Percentiles rank a stretch among this genome's conserved stretches.
Conservation (phyloP, 2,329 filamentous ascomycete species). For the Ilyonectria robusta region DNA sequence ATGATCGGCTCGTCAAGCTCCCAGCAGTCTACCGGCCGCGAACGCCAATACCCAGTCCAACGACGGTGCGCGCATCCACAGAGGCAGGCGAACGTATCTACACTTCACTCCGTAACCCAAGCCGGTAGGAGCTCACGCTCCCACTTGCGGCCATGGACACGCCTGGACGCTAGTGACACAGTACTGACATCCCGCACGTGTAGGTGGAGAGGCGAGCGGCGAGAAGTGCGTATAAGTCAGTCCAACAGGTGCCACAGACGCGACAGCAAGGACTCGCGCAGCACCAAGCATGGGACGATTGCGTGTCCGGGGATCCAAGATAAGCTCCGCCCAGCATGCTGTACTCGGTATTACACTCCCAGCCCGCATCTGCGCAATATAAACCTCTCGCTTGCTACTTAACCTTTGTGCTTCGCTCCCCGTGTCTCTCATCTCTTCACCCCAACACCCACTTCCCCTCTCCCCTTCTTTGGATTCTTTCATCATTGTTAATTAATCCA, state of each 20-base stretch:
- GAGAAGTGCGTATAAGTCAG: neutral
- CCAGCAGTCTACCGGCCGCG: no score
- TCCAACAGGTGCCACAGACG: neutral
- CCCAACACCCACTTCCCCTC: neutral
- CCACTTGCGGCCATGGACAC: neutral
- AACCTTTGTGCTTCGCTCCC: conserved; percentile 16
- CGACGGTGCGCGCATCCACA: conserved; percentile 10
- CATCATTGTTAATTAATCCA: neutral
- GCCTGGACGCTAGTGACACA: neutral
- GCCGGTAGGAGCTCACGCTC: conserved; percentile 21
- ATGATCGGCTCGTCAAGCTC: no score
- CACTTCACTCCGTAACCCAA: conserved; percentile 12
- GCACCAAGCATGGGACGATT: neutral
- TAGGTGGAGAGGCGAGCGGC: neutral
- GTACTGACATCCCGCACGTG: neutral
- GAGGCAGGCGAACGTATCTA: neutral
- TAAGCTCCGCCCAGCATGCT: neutral
- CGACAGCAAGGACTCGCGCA: neutral
- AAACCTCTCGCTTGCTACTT: conserved; percentile 21
- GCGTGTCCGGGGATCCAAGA: neutral
- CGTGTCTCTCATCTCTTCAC: conserved; percentile 16
- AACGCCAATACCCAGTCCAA: neutral
- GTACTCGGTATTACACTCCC: neutral
- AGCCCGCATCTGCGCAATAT: conserved; percentile 13
- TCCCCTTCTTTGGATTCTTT: neutral